Evolutionary conservation across 2,329 filamentous ascomycete species (phyloP), one percentile per base, ranked within the genome.

Genomic region (Colletotrichum scovillei): DNA sequence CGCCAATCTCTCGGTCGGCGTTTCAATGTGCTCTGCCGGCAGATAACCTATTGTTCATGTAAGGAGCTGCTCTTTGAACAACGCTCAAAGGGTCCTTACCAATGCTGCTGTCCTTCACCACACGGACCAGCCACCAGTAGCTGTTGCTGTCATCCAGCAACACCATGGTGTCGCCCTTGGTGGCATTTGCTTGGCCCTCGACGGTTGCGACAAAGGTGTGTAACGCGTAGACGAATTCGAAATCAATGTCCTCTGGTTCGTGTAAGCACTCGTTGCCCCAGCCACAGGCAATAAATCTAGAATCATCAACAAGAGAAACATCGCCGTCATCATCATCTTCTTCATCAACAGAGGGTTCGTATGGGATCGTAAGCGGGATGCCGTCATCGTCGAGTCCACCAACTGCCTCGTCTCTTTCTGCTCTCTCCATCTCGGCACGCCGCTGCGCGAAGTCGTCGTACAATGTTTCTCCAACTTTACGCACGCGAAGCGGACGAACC

Each of bases 121-220:
- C 94, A 76, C 96, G 90, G 16, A 99, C 97, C 74, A 99, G 90
- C 97, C 97, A 99, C 97, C 97, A 99, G 83, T 99, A 99, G 84
- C 95, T 98, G 85, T 99, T 99, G 85, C 95, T 98, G 79, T 99
- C 97, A 80, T 99, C 97, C 26, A 99, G 90, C 76, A 99, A 88
- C 67, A 98, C 96, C 97, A 99, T 99, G 16, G 96, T 98, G 80
- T 99, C 97, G 64, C 97, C 97, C 84, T 99, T 99, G 42, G 95
- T 97, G 72, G 97, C 97, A 86, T 98, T 99, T 75, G 97, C 97
- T 84, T 99, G 97, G 32, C 97, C 97, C 84, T 99, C 97, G 62
- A 99, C 97, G 0, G 97, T 98, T 32, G 97, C 97, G 76, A 98
- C 94, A 80, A 99, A 99, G 2, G 96, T 99, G 82, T 98, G 97